Percentiles rank a stretch among this genome's conserved stretches.
Evolutionary conservation across 306 rosid genomes (phyloP).

Genomic region (Lagenaria siceraria): DNA sequence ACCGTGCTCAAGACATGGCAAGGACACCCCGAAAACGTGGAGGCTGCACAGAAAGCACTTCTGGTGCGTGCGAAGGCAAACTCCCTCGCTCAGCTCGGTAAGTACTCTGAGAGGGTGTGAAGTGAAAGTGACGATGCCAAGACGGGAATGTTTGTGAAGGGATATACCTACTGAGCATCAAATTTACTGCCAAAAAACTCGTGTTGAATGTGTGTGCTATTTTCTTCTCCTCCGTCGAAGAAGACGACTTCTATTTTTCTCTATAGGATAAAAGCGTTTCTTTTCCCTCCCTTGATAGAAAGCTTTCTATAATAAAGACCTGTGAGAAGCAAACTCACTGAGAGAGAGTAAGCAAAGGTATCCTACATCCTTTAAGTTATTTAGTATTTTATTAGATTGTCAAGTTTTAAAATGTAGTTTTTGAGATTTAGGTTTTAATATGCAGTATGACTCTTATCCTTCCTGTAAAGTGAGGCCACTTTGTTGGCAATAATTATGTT

Average conservation of each 20-base stretch:
- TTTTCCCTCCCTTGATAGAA: not conserved
- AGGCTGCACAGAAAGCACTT: conserved; percentile 71
- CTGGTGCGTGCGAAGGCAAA: conserved; percentile 93
- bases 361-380: not conserved
- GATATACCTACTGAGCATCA: conserved; percentile 57
- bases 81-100: conserved; percentile 94
- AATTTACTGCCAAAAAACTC: too few relatives aligned
- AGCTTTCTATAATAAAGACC: conserved; percentile 2
- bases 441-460: not conserved
- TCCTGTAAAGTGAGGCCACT: not conserved
- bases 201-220: not conserved
- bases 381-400: not conserved
- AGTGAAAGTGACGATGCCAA: conserved; percentile 78
- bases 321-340: conserved; percentile 11
- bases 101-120: conserved; percentile 86
- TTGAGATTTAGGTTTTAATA: not conserved
- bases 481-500: not conserved
- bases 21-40: conserved; percentile 66
- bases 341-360: conserved; percentile 7
- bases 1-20: conserved; percentile 92
- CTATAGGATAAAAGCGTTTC: not conserved
- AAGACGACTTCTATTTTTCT: not conserved
- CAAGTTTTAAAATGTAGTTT: not conserved
- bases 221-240: not conserved
- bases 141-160: conserved; percentile 88